Evolutionary conservation across 2,329 filamentous ascomycete genomes (phyloP).

Genomic region (Alternaria panax): DNA sequence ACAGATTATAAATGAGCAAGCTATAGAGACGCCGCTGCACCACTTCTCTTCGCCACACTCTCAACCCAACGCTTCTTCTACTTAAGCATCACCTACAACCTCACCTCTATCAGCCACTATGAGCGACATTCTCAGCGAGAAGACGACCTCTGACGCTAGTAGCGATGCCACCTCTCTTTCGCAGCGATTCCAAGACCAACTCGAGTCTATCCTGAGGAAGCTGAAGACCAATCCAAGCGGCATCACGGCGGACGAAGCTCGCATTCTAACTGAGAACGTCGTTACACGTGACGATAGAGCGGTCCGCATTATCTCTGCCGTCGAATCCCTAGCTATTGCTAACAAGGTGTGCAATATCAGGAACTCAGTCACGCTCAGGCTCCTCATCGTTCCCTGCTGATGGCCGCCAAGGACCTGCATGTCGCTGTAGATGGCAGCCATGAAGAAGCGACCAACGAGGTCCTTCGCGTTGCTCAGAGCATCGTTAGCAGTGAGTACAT

Average conservation of each 20-base stretch:
- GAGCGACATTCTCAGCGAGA: slow-evolving; percentile 7
- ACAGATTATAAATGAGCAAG: background rate
- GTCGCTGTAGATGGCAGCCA: slow-evolving; percentile 35
- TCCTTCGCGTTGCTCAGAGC: slow-evolving; percentile 35
- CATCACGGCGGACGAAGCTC: slow-evolving; percentile 44
- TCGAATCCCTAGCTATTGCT: slow-evolving; percentile 35
- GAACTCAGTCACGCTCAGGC: slow-evolving; percentile 17
- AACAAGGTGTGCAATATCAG: slow-evolving; percentile 31
- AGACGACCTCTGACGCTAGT: background rate
- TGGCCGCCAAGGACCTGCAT: slow-evolving; percentile 38
- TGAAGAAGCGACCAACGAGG: slow-evolving; percentile 33
- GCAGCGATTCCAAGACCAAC: slow-evolving; percentile 6
- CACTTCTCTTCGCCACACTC: background rate
- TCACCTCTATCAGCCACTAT: slow-evolving; percentile 6
- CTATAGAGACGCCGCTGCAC: background rate
- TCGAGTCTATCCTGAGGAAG: slow-evolving; percentile 23
- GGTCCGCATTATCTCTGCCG: slow-evolving; percentile 40
- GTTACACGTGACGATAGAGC: slow-evolving; percentile 29
- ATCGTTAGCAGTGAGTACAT: slow-evolving; percentile 40
- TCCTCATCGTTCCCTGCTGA: slow-evolving; percentile 30
- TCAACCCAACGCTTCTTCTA: background rate
- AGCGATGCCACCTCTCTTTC: slow-evolving; percentile 1
- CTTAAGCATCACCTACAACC: slow-evolving; percentile 6
- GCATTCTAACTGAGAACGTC: slow-evolving; percentile 37
- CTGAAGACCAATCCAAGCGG: slow-evolving; percentile 31